These are phyloP conservation scores for Polytrichum commune DNA, from an alignment of 225 moss, liverwort and hornwort genomes.

Conservation along the genomic window DNA sequence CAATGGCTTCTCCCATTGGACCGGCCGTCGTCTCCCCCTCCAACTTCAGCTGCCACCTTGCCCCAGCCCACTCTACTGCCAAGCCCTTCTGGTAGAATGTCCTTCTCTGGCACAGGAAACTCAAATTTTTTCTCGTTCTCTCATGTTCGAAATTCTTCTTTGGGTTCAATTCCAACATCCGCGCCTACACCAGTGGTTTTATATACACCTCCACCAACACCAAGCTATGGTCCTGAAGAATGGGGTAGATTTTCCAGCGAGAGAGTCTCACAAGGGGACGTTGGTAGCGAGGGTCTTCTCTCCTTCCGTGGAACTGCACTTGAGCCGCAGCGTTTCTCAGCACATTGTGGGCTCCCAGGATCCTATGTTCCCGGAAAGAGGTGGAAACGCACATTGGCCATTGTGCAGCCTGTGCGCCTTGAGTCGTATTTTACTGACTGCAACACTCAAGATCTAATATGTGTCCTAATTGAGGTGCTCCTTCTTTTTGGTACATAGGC, in stretches of 20 bases:
- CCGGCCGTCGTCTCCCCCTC: constrained; percentile 93
- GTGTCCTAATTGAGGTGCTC: constrained; percentile 89
- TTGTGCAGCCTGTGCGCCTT: constrained; percentile 83
- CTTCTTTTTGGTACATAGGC: not conserved
- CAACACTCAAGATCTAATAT: constrained; percentile 92
- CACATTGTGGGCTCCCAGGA: constrained; percentile 84
- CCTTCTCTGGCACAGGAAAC: constrained; percentile 60
- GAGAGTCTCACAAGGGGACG: constrained; percentile 67
- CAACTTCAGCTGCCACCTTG: constrained; percentile 52
- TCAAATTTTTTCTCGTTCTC: constrained; percentile 93
- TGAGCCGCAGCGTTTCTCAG: constrained; percentile 94
- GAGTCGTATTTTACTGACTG: constrained; percentile 93
- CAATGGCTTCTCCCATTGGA: constrained; percentile 96
- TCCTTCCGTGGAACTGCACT: constrained; percentile 96
- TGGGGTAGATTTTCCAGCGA: constrained; percentile 82
- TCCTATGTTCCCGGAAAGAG: constrained; percentile 93
- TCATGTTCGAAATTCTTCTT: constrained; percentile 70
- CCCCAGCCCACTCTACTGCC: constrained; percentile 55
- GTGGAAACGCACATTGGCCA: constrained; percentile 87
- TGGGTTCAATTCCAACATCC: constrained; percentile 52
- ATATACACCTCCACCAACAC: constrained; percentile 56
- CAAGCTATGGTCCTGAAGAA: constrained; percentile 82
- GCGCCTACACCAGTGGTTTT: constrained; percentile 39
- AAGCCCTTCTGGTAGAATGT: constrained; percentile 70
- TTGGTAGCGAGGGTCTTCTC: constrained; percentile 95